Base-by-base conservation (phyloP, 805 yeast species). In the Starmerella riodocensis region DNA sequence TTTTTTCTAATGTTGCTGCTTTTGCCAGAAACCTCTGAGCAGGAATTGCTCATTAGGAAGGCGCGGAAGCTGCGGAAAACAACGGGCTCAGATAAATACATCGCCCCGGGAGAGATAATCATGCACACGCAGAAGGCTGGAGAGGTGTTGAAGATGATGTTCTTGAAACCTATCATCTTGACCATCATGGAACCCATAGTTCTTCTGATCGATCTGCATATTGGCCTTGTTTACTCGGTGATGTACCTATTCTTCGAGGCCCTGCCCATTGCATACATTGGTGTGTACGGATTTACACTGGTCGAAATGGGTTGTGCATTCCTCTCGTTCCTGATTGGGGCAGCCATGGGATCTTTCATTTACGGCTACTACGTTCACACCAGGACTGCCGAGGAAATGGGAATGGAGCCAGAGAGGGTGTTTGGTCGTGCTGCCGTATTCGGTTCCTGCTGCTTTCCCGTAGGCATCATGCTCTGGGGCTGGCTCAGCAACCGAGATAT, bases 211-310 rank as follows among this genome's bases (percentile, higher is more conserved):
- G 66, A 74, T 50, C 17, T 67, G 21, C 73, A 73, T 53, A 58
- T 69, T 46, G 71, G 75, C 0, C 49, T 74, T 36, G 60, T 66
- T 6, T 75, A 74, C 53, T 70, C 76, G 22, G 55, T 67, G 23
- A 47, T 71, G 45, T 76, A 72, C 53, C 53, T 73, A 18, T 74
- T 71, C 62, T 71, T 74, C 49, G 80, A 76, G 55, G 74, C 73
- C 4, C 72, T 71, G 57, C 81, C 82, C 8, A 60, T 74, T 27
- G 73, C 71, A 2, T 76, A 67, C 45, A 40, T 45, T 7, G 69
- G 63, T 2, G 50, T 62, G 18, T 62, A 71, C 46, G 51, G 61
- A 24, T 75, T 75, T 55, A 64, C 70, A 4, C 49, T 63, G 19
- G 62, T 72, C 24, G 71, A 68, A 38, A 45, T 55, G 23, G 75